Evolutionary conservation across 805 yeast species (phyloP).

Genomic region (Pichia exigua): DNA sequence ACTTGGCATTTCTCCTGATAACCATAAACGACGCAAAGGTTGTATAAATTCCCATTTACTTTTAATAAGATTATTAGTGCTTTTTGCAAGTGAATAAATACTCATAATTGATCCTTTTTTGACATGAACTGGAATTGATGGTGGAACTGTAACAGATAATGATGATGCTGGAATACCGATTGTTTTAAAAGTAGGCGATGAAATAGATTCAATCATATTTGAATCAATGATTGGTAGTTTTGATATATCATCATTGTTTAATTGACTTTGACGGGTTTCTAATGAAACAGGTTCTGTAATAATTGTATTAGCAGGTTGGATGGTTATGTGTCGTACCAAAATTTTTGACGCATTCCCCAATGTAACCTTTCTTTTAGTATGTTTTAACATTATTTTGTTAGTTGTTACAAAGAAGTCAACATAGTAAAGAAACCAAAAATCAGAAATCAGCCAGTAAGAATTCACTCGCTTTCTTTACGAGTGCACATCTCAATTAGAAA

Average conservation of each 20-base stretch:
- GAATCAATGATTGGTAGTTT: not conserved
- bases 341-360: not conserved
- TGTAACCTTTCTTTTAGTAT: not conserved
- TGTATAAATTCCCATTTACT: slow-evolving; percentile 28
- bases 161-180: slow-evolving; percentile 44
- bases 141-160: slow-evolving; percentile 44
- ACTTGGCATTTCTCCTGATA: slow-evolving; percentile 35
- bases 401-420: not conserved
- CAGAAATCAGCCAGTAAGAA: not conserved
- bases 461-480: not conserved
- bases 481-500: not conserved
- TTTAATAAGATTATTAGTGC: slow-evolving; percentile 11
- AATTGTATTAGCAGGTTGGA: slow-evolving; percentile 12
- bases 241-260: not conserved
- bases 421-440: not conserved
- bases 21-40: slow-evolving; percentile 36
- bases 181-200: slow-evolving; percentile 30
- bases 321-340: slow-evolving; percentile 12
- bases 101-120: slow-evolving; percentile 44
- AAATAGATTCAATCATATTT: not conserved
- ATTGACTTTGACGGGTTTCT: not conserved
- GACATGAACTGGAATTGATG: slow-evolving; percentile 48
- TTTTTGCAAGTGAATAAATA: slow-evolving; percentile 26
- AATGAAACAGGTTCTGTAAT: slow-evolving; percentile 9
- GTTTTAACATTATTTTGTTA: not conserved